These are phyloP conservation scores for Rhodosporidiobolus sp. DNA, from an alignment of 768 basidiomycete species.

Conservation along the genomic window DNA sequence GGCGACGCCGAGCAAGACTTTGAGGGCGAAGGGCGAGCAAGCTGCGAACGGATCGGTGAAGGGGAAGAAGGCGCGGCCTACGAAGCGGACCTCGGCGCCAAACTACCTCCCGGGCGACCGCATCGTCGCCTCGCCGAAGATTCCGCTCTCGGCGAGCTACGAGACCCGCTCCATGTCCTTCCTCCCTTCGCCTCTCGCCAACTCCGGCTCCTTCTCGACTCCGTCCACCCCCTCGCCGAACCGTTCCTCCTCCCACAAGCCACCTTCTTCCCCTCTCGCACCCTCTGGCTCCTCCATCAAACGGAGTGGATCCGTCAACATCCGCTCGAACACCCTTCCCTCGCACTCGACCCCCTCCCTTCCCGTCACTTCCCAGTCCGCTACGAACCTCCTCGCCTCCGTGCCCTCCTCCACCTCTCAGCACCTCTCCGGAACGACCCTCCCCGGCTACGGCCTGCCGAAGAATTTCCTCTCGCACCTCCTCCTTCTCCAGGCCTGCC, in stretches of 20 bases:
- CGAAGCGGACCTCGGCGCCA: constrained; percentile 13
- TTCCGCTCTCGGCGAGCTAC: background rate
- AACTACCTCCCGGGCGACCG: constrained; percentile 42
- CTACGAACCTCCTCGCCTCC: constrained; percentile 29
- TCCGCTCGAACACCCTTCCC: background rate
- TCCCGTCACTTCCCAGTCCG: constrained; percentile 22
- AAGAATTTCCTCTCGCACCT: constrained; percentile 43
- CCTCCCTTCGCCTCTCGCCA: constrained; percentile 15
- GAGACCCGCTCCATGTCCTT: constrained; percentile 10
- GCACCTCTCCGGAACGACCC: constrained; percentile 18
- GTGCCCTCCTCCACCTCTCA: background rate
- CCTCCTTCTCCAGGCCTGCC: constrained; percentile 40
- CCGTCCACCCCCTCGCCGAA: background rate
- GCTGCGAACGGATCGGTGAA: constrained; percentile 4
- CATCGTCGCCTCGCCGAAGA: constrained; percentile 13
- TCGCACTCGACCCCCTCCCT: constrained; percentile 26
- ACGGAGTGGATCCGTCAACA: constrained; percentile 14
- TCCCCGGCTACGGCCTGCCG: constrained; percentile 46
- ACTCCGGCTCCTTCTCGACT: background rate
- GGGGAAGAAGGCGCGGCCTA: background rate
- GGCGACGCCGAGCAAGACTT: background rate
- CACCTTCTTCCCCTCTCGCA: background rate
- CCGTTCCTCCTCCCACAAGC: background rate
- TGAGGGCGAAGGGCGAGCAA: background rate
- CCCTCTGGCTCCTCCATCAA: background rate